A percentile compares a stretch with the other conserved stretches of the same genome.
These are phyloP conservation scores for Exophiala sp. DNA, from an alignment of 2,329 filamentous ascomycete species.

Conservation along the genomic window DNA sequence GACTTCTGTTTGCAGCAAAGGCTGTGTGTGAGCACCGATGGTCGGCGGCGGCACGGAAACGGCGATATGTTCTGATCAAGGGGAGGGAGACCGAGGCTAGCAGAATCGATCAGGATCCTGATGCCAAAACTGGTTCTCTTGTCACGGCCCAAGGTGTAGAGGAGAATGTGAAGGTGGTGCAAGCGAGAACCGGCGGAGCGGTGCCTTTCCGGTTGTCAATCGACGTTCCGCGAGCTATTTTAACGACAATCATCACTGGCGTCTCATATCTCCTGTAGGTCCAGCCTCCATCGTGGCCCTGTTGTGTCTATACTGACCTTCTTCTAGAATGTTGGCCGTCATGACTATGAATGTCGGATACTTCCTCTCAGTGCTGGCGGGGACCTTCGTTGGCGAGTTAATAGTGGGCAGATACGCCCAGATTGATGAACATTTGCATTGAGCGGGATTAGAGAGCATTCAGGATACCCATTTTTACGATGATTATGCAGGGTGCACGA, in stretches of 20 bases:
- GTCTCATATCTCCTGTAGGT: conserved; percentile 82
- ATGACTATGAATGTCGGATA: conserved; percentile 88
- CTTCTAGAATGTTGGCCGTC: conserved; percentile 74
- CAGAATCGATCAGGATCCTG: conserved; percentile 53
- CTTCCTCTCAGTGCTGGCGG: conserved; percentile 70
- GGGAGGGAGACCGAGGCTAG: conserved; percentile 57
- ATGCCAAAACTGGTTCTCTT: conserved; percentile 60
- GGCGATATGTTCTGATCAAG: conserved; percentile 69
- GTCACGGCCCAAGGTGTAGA: conserved; percentile 70
- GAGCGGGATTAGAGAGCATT: conserved; percentile 1
- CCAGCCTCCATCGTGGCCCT: background rate
- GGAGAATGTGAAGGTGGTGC: conserved; percentile 70
- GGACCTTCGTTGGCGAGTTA: conserved; percentile 80
- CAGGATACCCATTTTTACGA: background rate
- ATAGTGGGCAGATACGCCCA: conserved; percentile 64
- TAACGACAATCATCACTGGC: conserved; percentile 67
- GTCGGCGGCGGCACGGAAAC: conserved; percentile 63
- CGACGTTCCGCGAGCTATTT: conserved; percentile 64
- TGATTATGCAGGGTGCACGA: background rate
- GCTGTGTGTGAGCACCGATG: conserved; percentile 55
- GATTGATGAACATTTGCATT: conserved; percentile 45
- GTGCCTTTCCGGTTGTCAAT: conserved; percentile 76
- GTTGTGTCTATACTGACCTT: background rate
- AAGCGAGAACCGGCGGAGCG: conserved; percentile 44
- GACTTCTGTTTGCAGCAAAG: conserved; percentile 66